Evolutionary conservation across 2,329 filamentous ascomycete genomes (phyloP), one percentile per base, ranked within the genome.

Genomic region (Aspergillus thermomutatus): DNA sequence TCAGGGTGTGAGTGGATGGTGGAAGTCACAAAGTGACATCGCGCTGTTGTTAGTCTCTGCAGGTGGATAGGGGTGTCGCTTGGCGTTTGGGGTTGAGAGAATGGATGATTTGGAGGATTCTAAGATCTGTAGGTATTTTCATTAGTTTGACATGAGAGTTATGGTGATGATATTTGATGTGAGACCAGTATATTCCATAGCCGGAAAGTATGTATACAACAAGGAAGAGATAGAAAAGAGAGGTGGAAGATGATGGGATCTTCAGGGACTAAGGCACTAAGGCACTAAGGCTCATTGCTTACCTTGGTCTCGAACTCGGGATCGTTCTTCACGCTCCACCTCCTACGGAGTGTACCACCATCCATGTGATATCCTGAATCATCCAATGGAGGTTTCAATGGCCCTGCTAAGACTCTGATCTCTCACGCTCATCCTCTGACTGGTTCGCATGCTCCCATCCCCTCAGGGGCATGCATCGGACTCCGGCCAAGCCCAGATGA

Each of bases 11-110:
- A 37, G 28, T 21, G 28, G 43, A 52, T 31, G 50, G 45, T 49
- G 46, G 25, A 54, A 57, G 47, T 54, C 51, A 41, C 31, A 55
- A 19, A 23, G 55, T 57, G 23, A 58, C 56, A 58, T 58, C 52
- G 56, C 21, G 26, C 34, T 11, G 31, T 28, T 14, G 41, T 2
- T 45, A 23, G 41, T 45, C 41, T 45, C 41, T 6, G 31, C 31
- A n/a, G 14, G 31, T 37, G 31, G 41, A 19, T 19, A 23, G 10
- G 19, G 19, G 8, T 23, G 5, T 37, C 14, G 31, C 19, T 45
- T 45, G 19, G 41, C 41, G 19, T 45, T 23, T 8, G 19, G 19
- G 19, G 19, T 23, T 23, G 43, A 46, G 43, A 10, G 41, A 4
- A 45, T 7, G 8, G 9, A 45, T 6, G 8, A 2, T 17, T 4